A percentile compares a stretch with the other conserved stretches of the same genome.
Conservation (phyloP, 352 stramenopile genomes). For the Pelagophyceae sp. region DNA sequence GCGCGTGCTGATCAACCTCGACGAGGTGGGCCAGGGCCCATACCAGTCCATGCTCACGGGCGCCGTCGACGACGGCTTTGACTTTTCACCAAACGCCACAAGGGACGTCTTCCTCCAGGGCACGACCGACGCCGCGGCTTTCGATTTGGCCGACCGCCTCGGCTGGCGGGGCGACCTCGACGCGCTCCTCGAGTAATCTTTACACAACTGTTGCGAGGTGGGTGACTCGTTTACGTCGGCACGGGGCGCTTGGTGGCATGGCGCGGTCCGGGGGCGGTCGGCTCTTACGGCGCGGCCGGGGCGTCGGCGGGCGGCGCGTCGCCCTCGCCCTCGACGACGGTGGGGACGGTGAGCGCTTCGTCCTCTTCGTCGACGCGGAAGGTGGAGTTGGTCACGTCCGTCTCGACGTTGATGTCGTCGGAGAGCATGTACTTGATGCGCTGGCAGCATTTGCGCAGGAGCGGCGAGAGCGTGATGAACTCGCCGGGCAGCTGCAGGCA, state of each 20-base stretch:
- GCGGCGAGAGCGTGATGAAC: conserved; percentile 66
- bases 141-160: neutral
- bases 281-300: neutral
- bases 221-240: neutral
- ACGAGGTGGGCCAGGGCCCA: conserved; percentile 11
- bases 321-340: too few species aligned
- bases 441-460: conserved; percentile 76
- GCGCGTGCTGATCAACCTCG: conserved; percentile 38
- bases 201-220: neutral
- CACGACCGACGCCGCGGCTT: neutral
- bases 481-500: conserved; percentile 72
- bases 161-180: neutral
- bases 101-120: conserved; percentile 11
- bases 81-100: neutral
- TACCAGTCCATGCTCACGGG: neutral
- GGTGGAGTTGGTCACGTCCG: neutral
- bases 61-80: neutral
- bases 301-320: neutral
- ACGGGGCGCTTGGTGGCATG: too few species aligned
- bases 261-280: neutral
- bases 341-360: neutral
- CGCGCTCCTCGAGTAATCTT: neutral
- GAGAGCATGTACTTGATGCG: conserved; percentile 81
- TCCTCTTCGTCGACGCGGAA: neutral
- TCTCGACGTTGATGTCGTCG: conserved; percentile 37